phyloP scores from a whole-genome alignment of 192 early-diverging fungal species.

The Dispira parvispora region DNA sequence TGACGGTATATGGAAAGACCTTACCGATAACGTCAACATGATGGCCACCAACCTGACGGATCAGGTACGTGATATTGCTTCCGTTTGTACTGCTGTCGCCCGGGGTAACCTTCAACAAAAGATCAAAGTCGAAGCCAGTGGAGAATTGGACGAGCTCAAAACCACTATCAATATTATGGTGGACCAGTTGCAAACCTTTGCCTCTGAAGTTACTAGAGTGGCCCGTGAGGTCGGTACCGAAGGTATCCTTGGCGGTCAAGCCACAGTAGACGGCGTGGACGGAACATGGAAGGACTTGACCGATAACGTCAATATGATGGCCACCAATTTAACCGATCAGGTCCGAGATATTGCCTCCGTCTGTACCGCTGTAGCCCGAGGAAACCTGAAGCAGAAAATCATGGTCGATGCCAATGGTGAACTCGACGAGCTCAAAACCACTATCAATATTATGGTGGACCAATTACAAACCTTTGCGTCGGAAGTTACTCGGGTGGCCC shows the following conservation, averaged over 20 bases:
- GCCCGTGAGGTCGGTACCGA: conserved; percentile 57
- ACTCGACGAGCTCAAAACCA: conserved; percentile 40
- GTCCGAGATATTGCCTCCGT: conserved; percentile 41
- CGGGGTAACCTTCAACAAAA: conserved; percentile 45
- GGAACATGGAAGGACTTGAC: conserved; percentile 51
- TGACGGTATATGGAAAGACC: conserved; percentile 48
- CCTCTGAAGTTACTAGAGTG: conserved; percentile 52
- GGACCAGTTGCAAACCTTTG: conserved; percentile 35
- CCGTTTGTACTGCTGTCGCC: conserved; percentile 42
- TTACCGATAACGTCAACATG: conserved; percentile 46
- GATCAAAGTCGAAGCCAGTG: conserved; percentile 42
- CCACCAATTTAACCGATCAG: conserved; percentile 37
- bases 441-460: conserved; percentile 43
- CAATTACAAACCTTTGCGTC: conserved; percentile 24
- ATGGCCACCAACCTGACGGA: conserved; percentile 49
- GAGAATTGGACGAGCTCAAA: conserved; percentile 52
- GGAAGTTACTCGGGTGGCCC: conserved; percentile 30
- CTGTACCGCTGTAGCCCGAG: conserved; percentile 34
- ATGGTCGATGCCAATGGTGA: conserved; percentile 36
- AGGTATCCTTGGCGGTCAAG: conserved; percentile 41
- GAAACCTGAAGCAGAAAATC: conserved; percentile 37
- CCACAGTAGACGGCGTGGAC: conserved; percentile 30
- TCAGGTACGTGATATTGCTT: conserved; percentile 53
- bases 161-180: conserved; percentile 58
- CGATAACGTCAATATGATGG: conserved; percentile 49